These are phyloP conservation scores for Phytophthora podocarpi DNA, from an alignment of 352 stramenopile genomes.

Conservation along the genomic window DNA sequence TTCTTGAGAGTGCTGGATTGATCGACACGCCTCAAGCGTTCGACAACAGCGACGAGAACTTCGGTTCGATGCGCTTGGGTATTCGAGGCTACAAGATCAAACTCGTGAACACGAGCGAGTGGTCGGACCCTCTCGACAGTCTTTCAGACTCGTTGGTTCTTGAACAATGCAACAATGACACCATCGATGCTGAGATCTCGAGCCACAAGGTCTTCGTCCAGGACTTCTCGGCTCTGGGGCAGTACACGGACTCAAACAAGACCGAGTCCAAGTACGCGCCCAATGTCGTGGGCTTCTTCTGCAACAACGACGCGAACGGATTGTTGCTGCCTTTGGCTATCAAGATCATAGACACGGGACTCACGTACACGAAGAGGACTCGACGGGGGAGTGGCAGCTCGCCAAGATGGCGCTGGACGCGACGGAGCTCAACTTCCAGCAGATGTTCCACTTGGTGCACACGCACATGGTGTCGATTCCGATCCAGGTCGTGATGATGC, in stretches of 20 bases:
- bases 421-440: constrained; percentile 36
- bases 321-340: constrained; percentile 40
- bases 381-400: constrained; percentile 34
- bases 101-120: constrained; percentile 24
- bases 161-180: constrained; percentile 20
- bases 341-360: constrained; percentile 30
- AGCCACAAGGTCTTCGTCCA: constrained; percentile 32
- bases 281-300: constrained; percentile 45
- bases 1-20: constrained; percentile 22
- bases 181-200: constrained; percentile 17
- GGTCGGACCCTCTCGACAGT: constrained; percentile 19
- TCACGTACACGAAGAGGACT: constrained; percentile 39
- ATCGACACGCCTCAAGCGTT: constrained; percentile 31
- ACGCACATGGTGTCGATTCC: constrained; percentile 39
- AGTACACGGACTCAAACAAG: constrained; percentile 27
- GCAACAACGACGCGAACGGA: constrained; percentile 19
- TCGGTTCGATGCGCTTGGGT: constrained; percentile 32
- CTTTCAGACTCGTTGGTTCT: constrained; percentile 12
- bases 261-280: constrained; percentile 35
- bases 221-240: constrained; percentile 27
- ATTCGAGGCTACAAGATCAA: constrained; percentile 39
- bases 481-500: constrained; percentile 52
- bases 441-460: constrained; percentile 35
- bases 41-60: constrained; percentile 43
- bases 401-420: constrained; percentile 49